Evolutionary conservation across 306 rosid genomes (phyloP).

Genomic region (Pyrus communis): DNA sequence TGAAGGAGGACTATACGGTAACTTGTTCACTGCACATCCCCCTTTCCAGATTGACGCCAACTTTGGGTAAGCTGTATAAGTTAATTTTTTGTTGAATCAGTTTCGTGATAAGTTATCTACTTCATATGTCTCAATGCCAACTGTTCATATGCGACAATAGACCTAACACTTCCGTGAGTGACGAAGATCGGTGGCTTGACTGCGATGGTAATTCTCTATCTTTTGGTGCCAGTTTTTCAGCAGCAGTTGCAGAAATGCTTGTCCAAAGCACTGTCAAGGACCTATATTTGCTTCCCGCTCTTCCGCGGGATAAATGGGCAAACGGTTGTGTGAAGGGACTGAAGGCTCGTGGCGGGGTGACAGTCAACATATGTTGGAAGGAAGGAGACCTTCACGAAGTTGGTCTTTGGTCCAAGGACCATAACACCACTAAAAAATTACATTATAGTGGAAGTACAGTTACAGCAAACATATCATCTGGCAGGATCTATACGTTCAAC

Average conservation of each 20-base stretch:
- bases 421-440: slow-evolving; percentile 27
- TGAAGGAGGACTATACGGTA: slow-evolving; percentile 93
- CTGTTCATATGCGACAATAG: background rate
- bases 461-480: slow-evolving; percentile 24
- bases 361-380: slow-evolving; percentile 71
- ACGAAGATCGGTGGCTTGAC: no score
- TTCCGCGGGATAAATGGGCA: slow-evolving; percentile 74
- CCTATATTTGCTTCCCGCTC: slow-evolving; percentile 66
- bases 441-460: slow-evolving; percentile 52
- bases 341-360: slow-evolving; percentile 68
- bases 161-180: background rate
- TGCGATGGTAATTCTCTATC: background rate
- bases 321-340: slow-evolving; percentile 79
- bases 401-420: slow-evolving; percentile 60
- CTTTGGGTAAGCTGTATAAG: slow-evolving; percentile 59
- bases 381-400: slow-evolving; percentile 66
- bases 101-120: background rate
- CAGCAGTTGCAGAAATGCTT: slow-evolving; percentile 75
- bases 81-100: background rate
- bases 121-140: background rate
- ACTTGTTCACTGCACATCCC: slow-evolving; percentile 82
- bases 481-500: slow-evolving; percentile 53
- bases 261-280: slow-evolving; percentile 74
- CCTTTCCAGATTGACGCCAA: slow-evolving; percentile 97
- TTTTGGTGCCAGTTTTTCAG: slow-evolving; percentile 37